Evolutionary conservation across 345 rosid genomes (phyloP).

Genomic region (Gossypium herbaceum): DNA sequence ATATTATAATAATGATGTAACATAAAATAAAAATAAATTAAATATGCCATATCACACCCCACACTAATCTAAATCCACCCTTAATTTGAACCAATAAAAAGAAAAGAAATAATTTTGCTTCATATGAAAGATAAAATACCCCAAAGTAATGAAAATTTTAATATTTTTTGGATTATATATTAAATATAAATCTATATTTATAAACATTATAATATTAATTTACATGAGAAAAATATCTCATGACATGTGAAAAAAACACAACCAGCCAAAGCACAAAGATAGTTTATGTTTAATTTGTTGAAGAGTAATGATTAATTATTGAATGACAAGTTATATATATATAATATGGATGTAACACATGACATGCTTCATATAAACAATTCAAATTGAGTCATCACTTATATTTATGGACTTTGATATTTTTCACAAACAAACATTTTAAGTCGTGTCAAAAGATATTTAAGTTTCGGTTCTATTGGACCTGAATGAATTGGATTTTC

Average conservation of each 20-base stretch:
- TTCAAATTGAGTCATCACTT: background rate
- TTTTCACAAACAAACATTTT: background rate
- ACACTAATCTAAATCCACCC: rapidly evolving
- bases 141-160: too few relatives aligned
- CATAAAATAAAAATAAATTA: rapidly evolving
- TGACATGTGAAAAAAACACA: background rate
- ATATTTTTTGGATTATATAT: too few relatives aligned
- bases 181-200: too few relatives aligned
- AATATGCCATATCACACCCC: rapidly evolving
- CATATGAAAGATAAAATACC: too few relatives aligned
- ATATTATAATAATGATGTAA: rapidly evolving
- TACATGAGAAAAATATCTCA: background rate
- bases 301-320: background rate
- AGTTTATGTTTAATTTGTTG: background rate
- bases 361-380: background rate
- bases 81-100: too few relatives aligned
- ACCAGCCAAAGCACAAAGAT: background rate
- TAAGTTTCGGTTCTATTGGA: too few relatives aligned
- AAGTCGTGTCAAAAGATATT: too few relatives aligned
- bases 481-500: too few relatives aligned
- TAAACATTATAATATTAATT: background rate
- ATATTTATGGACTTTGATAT: background rate
- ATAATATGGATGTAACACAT: background rate
- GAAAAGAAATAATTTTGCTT: too few relatives aligned
- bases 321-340: background rate